Evolutionary conservation across 2,329 filamentous ascomycete genomes (phyloP), one percentile per base, ranked within the genome.

Genomic region (Phaeosphaeriaceae sp.): DNA sequence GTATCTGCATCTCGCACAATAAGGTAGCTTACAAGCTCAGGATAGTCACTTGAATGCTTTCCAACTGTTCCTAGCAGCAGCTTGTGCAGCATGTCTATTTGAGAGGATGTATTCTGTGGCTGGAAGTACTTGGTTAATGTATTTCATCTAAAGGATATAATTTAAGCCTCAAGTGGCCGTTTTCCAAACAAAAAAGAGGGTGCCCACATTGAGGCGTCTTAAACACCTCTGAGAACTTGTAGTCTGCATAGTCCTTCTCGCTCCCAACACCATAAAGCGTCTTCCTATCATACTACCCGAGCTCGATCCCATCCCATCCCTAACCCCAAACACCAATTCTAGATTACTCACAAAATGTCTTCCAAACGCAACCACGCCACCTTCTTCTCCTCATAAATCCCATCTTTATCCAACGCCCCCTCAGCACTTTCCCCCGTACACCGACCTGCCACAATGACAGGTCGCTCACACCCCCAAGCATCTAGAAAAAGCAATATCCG

Each of bases 311-410:
- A 80, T 59, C 4, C 68, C 68, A 36, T 76, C 54, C 53, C 66
- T 63, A 13, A 80, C 49, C 16, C 76, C 65, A 50, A 73, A 79
- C 2, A 75, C 72, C 8, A 80, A 61, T 54, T 80, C 77, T 3
- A 77, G 77, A 17, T 72, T 79, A 21, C 72, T 65, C 45, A 79
- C 76, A 53, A 76, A 80, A 36, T 72, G 71, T 30, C 77, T 58
- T 2, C 78, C 77, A 58, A 79, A 78, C 1, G 71, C 73, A 30
- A 80, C 67, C 29, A n/a, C n/a, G 61, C 61, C 13, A 70, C 69
- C 6, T 59, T 66, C 46, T 77, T 74, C 46, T 74, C 58, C 29
- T 73, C 67, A 39, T 71, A 45, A 12, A 29, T 3, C 9, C 42
- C 42, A 20, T 23, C 33, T 6, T 33, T 15, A 15, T 9, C 64